phyloP scores from a whole-genome alignment of 768 basidiomycete species.

The Pholiota microspora region DNA sequence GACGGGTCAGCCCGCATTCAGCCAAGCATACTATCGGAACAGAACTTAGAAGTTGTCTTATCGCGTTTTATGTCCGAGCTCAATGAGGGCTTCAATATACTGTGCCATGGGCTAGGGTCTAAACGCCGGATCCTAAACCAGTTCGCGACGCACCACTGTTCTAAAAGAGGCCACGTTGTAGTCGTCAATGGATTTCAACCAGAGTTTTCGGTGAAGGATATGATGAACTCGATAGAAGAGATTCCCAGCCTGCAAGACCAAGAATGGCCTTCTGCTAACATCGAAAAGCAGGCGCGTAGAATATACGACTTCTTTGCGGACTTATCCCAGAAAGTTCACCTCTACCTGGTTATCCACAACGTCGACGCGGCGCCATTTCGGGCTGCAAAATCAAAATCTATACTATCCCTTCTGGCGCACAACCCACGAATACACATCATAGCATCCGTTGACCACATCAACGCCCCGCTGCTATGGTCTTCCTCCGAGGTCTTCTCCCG shows the following conservation, averaged over 20 bases:
- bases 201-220: slow-evolving; percentile 61
- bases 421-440: slow-evolving; percentile 77
- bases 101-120: slow-evolving; percentile 89
- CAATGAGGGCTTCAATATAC: slow-evolving; percentile 79
- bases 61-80: slow-evolving; percentile 70
- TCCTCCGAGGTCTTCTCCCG: slow-evolving; percentile 60
- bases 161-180: slow-evolving; percentile 66
- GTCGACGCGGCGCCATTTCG: slow-evolving; percentile 79
- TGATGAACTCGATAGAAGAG: slow-evolving; percentile 59
- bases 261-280: slow-evolving; percentile 34
- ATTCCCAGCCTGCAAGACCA: slow-evolving; percentile 39
- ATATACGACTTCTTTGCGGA: slow-evolving; percentile 63
- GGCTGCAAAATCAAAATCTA: slow-evolving; percentile 55
- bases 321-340: slow-evolving; percentile 34
- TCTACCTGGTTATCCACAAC: slow-evolving; percentile 87
- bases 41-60: slow-evolving; percentile 41
- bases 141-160: slow-evolving; percentile 60
- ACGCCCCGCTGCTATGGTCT: slow-evolving; percentile 82
- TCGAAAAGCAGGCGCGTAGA: slow-evolving; percentile 63
- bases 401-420: slow-evolving; percentile 70
- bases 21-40: slow-evolving; percentile 30
- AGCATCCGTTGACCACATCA: slow-evolving; percentile 86
- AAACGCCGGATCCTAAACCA: slow-evolving; percentile 76
- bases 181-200: slow-evolving; percentile 80
- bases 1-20: slow-evolving; percentile 30